These are phyloP conservation scores for Microbotryomycetes sp. DNA, from an alignment of 1,284 basidiomycete genomes.

Conservation along the genomic window DNA sequence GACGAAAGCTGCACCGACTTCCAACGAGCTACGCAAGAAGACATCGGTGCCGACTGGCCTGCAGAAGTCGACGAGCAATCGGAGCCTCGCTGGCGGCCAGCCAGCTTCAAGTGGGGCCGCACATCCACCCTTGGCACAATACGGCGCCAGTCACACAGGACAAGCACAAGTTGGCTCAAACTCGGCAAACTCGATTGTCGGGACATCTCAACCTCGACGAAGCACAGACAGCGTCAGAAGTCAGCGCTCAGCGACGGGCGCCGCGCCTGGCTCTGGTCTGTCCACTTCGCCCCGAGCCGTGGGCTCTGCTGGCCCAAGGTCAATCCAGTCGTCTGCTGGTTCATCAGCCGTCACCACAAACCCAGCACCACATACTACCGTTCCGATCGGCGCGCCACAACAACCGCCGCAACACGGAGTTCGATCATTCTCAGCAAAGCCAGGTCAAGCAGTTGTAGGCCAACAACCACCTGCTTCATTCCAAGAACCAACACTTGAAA, in stretches of 20 bases:
- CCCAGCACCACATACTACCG: background rate
- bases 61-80: constrained; percentile 8
- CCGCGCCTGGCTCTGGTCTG: background rate
- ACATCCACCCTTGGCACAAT: background rate
- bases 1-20: constrained; percentile 6
- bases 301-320: too few relatives aligned
- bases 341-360: too few relatives aligned
- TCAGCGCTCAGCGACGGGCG: background rate
- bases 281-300: background rate
- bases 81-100: background rate
- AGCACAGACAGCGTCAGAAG: constrained; percentile 22
- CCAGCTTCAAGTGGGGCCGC: background rate
- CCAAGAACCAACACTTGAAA: background rate
- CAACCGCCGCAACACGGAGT: background rate
- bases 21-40: constrained; percentile 5
- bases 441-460: background rate
- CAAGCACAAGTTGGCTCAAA: constrained; percentile 13
- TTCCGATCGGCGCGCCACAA: background rate
- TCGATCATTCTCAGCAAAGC: background rate
- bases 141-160: background rate
- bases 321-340: too few relatives aligned
- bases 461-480: background rate
- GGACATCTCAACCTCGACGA: constrained; percentile 1
- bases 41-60: background rate
- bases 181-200: background rate